Evolutionary conservation across 805 yeast genomes (phyloP), one percentile per base, ranked within the genome.

Genomic region (Zygosaccharomyces kombuchaensis): DNA sequence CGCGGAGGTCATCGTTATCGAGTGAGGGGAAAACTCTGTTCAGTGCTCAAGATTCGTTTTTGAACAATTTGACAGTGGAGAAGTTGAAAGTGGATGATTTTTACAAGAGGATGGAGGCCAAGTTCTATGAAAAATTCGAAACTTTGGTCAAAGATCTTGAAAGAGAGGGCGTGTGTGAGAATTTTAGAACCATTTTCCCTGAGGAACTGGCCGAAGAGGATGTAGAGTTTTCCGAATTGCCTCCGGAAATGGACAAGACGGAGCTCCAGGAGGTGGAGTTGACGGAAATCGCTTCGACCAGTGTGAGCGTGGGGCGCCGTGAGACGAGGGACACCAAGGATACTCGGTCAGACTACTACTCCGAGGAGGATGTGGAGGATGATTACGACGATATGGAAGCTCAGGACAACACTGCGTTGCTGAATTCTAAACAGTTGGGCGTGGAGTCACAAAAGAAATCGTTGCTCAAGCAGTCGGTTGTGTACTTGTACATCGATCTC

Each of bases 401-500:
- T 4, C 60, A 56, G n/a, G 68, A 67, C 23, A 71, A 76, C 48
- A 70, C 81, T 13, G 80, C 82, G 0, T 65, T 79, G 39, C 61
- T 80, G 42, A 67, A 68, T 44, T 78, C 74, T 44, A 65, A 70
- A 8, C 80, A 78, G 56, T 69, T 78, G 47, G 72, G 75, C 47
- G 63, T 73, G 36, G 74, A 74, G 37, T 59, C 68, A 30, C 82
- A 80, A 66, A 72, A 71, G 53, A 69, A 76, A 50, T 79, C 87
- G 50, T 77, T 87, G n/a, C 70, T 85, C 55, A 84, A 82, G 65
- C 81, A 81, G 57, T 71, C 85, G 35, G 69, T 84, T 9, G 73
- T 77, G 22, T 73, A 80, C 25, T 63, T 82, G 36, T 90, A 79
- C 67, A 88, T 88, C 16, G 74, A 80, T 22, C 69, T 90, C 30